phyloP scores from a whole-genome alignment of 345 rosid genomes.

The Mallotus nudiflorus region DNA sequence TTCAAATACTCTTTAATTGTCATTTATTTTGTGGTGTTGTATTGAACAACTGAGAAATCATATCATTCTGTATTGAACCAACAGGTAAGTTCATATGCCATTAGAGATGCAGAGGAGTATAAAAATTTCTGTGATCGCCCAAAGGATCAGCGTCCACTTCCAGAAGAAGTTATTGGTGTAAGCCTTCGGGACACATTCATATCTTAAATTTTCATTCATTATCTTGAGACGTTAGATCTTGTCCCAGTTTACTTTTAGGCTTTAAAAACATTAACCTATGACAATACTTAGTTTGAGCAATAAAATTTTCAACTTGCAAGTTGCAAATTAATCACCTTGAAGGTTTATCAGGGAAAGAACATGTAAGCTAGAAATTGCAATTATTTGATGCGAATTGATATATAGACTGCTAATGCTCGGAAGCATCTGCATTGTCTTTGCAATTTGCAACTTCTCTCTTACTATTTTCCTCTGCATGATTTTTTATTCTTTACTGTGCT shows the following conservation, averaged over 20 bases:
- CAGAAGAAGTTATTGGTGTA: conserved; percentile 90
- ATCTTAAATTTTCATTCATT: background rate
- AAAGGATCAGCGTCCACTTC: conserved; percentile 79
- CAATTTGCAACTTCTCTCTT: background rate
- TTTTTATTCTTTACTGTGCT: background rate
- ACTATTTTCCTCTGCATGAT: background rate
- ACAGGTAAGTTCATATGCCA: conserved; percentile 72
- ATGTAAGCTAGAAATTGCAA: background rate
- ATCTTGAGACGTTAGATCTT: background rate
- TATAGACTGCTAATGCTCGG: background rate
- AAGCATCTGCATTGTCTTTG: background rate
- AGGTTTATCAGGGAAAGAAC: background rate
- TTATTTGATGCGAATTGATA: background rate
- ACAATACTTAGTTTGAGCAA: background rate
- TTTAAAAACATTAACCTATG: background rate
- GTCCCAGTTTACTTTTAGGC: background rate
- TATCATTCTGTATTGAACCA: conserved; percentile 15
- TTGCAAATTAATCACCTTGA: conserved; percentile 2
- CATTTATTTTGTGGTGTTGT: background rate
- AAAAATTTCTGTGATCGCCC: conserved; percentile 86
- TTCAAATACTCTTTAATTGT: background rate
- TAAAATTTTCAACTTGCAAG: background rate
- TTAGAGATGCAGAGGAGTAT: conserved; percentile 85
- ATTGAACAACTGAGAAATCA: background rate
- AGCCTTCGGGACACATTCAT: conserved; percentile 29